Conservation (phyloP, 1,139 yeast genomes). For the Yamadazyma sp. region DNA sequence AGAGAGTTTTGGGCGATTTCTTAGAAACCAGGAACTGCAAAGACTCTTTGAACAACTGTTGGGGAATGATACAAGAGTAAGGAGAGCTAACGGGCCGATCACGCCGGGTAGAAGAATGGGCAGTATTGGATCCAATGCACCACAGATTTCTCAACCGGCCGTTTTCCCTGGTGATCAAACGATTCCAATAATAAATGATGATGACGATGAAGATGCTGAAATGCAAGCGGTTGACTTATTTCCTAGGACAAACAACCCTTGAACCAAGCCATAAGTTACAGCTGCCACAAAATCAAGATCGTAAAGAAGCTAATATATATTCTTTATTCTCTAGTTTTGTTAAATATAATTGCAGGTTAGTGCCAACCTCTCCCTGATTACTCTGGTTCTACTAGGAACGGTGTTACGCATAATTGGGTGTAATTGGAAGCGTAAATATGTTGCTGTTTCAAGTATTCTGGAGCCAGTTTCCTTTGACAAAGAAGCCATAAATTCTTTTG, state of each 20-base stretch:
- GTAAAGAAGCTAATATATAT: background rate
- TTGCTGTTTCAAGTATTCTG: constrained; percentile 20
- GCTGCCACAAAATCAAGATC: background rate
- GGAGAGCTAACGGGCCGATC: background rate
- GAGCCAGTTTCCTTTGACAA: constrained; percentile 19
- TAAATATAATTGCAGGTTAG: background rate
- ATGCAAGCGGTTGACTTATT: constrained; percentile 38
- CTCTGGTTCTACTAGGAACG: constrained; percentile 8
- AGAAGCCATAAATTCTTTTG: constrained; percentile 14
- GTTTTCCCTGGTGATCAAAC: constrained; percentile 35
- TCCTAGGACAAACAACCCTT: constrained; percentile 19
- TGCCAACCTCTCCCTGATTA: constrained; percentile 2
- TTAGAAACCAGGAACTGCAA: constrained; percentile 31
- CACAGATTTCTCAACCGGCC: constrained; percentile 45
- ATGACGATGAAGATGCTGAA: constrained; percentile 31
- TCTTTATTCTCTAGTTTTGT: background rate
- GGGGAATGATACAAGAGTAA: background rate
- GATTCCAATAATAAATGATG: constrained; percentile 27
- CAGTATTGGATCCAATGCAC: constrained; percentile 30
- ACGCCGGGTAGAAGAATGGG: constrained; percentile 2
- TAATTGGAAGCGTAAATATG: constrained; percentile 22
- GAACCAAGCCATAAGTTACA: background rate
- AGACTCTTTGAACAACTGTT: constrained; percentile 11
- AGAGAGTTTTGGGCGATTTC: constrained; percentile 36
- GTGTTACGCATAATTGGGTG: constrained; percentile 5